phyloP scores from a whole-genome alignment of 805 yeast species.

The Candida ovalis region DNA sequence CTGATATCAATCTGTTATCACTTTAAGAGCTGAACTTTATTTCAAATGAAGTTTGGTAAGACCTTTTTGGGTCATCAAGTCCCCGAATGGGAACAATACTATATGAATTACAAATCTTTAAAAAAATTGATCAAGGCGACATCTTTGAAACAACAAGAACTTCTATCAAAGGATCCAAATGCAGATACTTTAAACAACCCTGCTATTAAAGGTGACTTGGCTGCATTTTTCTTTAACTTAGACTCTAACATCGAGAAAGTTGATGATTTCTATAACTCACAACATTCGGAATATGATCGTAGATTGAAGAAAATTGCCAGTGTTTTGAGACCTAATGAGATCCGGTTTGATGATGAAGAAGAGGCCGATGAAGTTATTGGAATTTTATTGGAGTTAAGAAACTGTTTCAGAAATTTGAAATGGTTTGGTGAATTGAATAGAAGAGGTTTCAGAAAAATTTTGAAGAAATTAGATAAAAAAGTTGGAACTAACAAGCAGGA shows the following conservation, averaged over 20 bases:
- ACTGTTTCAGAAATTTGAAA: conserved; percentile 74
- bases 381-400: conserved; percentile 70
- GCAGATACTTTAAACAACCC: conserved; percentile 36
- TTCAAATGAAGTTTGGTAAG: conserved; percentile 79
- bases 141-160: conserved; percentile 38
- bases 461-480: conserved; percentile 89
- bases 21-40: neutral
- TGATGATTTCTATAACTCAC: conserved; percentile 70
- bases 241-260: conserved; percentile 82
- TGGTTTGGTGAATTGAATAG: conserved; percentile 94
- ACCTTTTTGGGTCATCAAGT: conserved; percentile 80
- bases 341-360: conserved; percentile 36
- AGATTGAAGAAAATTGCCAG: conserved; percentile 50
- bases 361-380: conserved; percentile 63
- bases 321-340: conserved; percentile 32
- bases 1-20: neutral
- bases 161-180: conserved; percentile 20
- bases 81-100: conserved; percentile 86
- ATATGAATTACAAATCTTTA: conserved; percentile 80
- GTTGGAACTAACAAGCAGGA: conserved; percentile 55
- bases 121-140: conserved; percentile 76
- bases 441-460: conserved; percentile 82
- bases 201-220: conserved; percentile 45
- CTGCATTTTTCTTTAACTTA: conserved; percentile 69
- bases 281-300: conserved; percentile 69